Percentiles rank a stretch among this genome's conserved stretches.
phyloP scores from a whole-genome alignment of 2,329 filamentous ascomycete genomes.

The Trichophyton mentagrophytes region DNA sequence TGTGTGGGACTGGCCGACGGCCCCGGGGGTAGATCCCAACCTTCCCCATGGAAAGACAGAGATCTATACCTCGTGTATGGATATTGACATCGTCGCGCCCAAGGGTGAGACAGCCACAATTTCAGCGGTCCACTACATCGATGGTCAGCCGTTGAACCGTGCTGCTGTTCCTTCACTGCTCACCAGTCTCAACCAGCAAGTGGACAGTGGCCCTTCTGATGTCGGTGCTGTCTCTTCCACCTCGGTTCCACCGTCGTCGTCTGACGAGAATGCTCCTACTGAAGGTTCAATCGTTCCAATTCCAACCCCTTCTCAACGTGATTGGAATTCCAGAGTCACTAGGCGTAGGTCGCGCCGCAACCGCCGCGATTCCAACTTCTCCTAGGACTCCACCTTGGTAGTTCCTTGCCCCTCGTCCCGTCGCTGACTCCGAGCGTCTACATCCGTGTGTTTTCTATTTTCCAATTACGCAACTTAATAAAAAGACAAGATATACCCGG shows the following conservation, averaged over 20 bases:
- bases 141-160: slow-evolving; percentile 26
- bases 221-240: background rate
- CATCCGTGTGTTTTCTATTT: no score
- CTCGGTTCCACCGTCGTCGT: background rate
- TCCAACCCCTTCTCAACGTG: background rate
- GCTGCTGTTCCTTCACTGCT: slow-evolving; percentile 26
- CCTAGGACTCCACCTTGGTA: no score
- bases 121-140: slow-evolving; percentile 16
- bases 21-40: slow-evolving; percentile 23
- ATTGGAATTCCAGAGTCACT: no score
- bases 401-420: no score
- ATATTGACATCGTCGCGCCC: slow-evolving; percentile 30
- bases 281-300: background rate
- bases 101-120: background rate
- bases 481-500: background rate
- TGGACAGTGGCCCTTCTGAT: background rate
- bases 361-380: background rate
- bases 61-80: slow-evolving; percentile 39
- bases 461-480: background rate
- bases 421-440: no score
- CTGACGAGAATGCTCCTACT: background rate
- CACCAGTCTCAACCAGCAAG: background rate
- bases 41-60: slow-evolving; percentile 34
- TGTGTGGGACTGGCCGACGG: slow-evolving; percentile 87
- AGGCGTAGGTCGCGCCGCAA: background rate